These are phyloP conservation scores for Pseudogymnoascus sp. DNA, from an alignment of 2,329 filamentous ascomycete species.

Conservation along the genomic window DNA sequence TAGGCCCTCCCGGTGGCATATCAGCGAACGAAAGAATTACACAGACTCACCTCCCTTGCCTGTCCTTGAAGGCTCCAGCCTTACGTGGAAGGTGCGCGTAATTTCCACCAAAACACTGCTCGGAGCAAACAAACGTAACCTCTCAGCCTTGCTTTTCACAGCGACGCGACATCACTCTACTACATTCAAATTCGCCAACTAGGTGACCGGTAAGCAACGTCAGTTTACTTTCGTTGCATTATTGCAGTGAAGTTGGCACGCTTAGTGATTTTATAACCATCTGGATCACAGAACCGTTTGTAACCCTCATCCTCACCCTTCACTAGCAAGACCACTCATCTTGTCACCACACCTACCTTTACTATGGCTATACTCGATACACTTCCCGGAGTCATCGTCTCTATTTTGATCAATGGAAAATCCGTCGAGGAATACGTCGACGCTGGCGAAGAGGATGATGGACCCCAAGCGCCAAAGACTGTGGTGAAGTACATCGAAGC, in stretches of 20 bases:
- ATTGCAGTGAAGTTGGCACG: neutral
- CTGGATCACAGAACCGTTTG: neutral
- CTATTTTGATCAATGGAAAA: conserved; percentile 17
- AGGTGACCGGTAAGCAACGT: neutral
- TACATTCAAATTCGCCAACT: neutral
- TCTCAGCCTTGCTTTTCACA: neutral
- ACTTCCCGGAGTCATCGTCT: conserved; percentile 20
- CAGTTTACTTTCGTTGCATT: neutral
- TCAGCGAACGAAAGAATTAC: neutral
- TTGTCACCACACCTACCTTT: neutral
- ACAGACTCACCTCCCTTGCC: neutral
- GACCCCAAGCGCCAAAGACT: neutral
- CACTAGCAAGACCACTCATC: neutral
- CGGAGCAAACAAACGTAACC: neutral
- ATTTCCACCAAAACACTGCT: neutral
- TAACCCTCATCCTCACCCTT: neutral
- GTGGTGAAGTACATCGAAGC: neutral
- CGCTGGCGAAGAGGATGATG: neutral
- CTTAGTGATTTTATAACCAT: neutral
- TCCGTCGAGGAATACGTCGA: conserved; percentile 17
- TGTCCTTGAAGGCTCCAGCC: neutral
- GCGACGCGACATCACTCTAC: neutral
- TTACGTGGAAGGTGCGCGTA: neutral
- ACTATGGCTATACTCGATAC: conserved; percentile 22
- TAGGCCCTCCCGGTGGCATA: neutral